Conservation (phyloP, 1,284 basidiomycete genomes). For the Rhodotorula sp. region DNA sequence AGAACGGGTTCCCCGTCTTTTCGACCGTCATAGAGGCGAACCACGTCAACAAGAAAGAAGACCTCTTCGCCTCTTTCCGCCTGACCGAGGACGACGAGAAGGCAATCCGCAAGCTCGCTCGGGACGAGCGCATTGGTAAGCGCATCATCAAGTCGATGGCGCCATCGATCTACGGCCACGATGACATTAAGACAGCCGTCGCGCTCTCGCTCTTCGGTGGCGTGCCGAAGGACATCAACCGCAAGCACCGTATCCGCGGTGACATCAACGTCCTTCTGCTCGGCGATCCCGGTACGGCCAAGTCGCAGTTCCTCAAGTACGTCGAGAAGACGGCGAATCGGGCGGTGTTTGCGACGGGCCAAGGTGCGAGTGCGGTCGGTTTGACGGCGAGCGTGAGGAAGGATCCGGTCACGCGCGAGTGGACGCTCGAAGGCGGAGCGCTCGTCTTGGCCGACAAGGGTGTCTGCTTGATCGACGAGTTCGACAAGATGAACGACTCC, state of each 20-base stretch:
- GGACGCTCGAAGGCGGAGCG: slow-evolving; percentile 97
- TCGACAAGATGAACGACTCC: slow-evolving; percentile 99
- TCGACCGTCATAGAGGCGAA: slow-evolving; percentile 98
- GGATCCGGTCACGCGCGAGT: slow-evolving; percentile 94
- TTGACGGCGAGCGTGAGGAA: slow-evolving; percentile 96
- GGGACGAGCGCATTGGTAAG: slow-evolving; percentile 91
- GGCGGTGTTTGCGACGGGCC: slow-evolving; percentile 97
- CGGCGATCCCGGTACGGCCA: slow-evolving; percentile 96
- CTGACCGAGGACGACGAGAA: slow-evolving; percentile 95
- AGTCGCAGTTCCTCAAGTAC: slow-evolving; percentile 99
- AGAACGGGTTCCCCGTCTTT: slow-evolving; percentile 99
- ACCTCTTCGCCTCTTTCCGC: slow-evolving; percentile 87
- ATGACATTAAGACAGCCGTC: slow-evolving; percentile 97
- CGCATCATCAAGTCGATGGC: slow-evolving; percentile 98
- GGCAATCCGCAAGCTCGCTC: slow-evolving; percentile 78
- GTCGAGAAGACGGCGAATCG: slow-evolving; percentile 97
- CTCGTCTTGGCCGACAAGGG: slow-evolving; percentile 97
- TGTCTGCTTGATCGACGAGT: slow-evolving; percentile 98
- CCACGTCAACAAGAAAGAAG: slow-evolving; percentile 94
- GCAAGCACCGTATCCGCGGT: slow-evolving; percentile 92
- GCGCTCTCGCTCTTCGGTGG: slow-evolving; percentile 94
- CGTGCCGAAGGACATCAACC: slow-evolving; percentile 89
- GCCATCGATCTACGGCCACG: slow-evolving; percentile 97
- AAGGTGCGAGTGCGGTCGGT: slow-evolving; percentile 97
- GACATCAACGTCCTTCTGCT: slow-evolving; percentile 96